Conservation (phyloP, 768 basidiomycete species). For the Mycena vitilis region DNA sequence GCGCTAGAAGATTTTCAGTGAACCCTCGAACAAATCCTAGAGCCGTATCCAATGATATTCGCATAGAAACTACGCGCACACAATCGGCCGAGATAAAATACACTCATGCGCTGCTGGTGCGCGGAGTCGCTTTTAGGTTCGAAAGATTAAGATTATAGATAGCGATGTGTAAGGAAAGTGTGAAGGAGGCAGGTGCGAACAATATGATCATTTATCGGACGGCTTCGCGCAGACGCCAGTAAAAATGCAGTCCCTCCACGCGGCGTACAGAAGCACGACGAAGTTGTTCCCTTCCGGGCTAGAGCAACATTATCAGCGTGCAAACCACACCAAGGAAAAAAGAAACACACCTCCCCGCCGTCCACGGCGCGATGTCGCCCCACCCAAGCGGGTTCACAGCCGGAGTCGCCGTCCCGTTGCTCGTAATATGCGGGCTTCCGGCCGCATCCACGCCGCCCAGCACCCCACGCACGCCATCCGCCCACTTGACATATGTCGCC, state of each 20-base stretch:
- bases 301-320: not conserved
- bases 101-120: too few relatives aligned
- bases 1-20: too few relatives aligned
- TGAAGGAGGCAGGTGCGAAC: too few relatives aligned
- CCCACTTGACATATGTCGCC: constrained; percentile 38
- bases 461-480: constrained; percentile 40
- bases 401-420: constrained; percentile 49
- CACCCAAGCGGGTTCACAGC: constrained; percentile 53
- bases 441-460: constrained; percentile 39
- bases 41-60: too few relatives aligned
- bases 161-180: too few relatives aligned
- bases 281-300: constrained; percentile 54
- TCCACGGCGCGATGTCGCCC: constrained; percentile 46
- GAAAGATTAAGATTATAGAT: too few relatives aligned
- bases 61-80: too few relatives aligned
- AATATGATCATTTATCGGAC: too few relatives aligned
- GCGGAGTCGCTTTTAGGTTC: too few relatives aligned
- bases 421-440: constrained; percentile 42
- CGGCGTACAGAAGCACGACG: constrained; percentile 50
- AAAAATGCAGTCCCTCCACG: constrained; percentile 52
- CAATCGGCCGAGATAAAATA: too few relatives aligned
- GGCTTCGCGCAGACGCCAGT: constrained; percentile 33
- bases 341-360: constrained; percentile 39
- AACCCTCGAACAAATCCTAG: too few relatives aligned
- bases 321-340: not conserved